Percentiles rank a stretch among this genome's conserved stretches.
These are phyloP conservation scores for Huntiella abstrusa DNA, from an alignment of 2,329 filamentous ascomycete genomes.

Conservation along the genomic window DNA sequence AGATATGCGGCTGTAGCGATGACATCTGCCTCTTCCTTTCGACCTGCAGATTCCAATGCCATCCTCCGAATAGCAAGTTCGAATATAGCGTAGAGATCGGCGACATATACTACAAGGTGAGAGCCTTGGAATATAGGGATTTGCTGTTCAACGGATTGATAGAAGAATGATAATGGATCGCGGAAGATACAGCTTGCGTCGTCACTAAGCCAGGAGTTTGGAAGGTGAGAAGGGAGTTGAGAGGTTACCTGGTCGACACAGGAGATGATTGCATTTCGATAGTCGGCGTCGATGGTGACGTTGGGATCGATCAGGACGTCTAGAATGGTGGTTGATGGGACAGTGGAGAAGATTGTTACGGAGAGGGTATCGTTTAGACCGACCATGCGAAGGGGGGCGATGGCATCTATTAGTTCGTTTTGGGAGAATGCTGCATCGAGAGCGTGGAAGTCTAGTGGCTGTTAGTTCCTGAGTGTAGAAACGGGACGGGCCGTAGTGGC, in stretches of 20 bases:
- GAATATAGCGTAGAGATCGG: neutral
- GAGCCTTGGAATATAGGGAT: conserved; percentile 14
- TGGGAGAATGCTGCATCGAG: conserved; percentile 14
- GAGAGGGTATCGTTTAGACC: conserved; percentile 14
- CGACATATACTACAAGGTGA: conserved; percentile 15
- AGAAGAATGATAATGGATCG: neutral
- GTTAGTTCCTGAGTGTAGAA: neutral
- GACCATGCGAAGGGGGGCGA: conserved; percentile 16
- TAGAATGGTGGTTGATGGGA: conserved; percentile 14
- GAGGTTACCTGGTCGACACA: no score
- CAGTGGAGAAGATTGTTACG: conserved; percentile 14
- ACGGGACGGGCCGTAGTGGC: neutral
- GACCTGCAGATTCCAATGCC: no score
- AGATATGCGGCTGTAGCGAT: no score
- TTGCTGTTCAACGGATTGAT: conserved; percentile 7
- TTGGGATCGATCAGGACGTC: conserved; percentile 16
- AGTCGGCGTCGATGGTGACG: conserved; percentile 13
- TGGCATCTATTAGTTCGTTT: conserved; percentile 15
- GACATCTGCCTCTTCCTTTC: no score
- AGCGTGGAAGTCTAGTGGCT: conserved; percentile 12
- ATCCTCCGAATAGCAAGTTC: no score
- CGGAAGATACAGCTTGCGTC: neutral
- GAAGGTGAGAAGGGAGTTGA: neutral
- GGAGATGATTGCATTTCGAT: conserved; percentile 12
- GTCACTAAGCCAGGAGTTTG: neutral